Percentiles rank a stretch among this genome's conserved stretches.
phyloP scores from a whole-genome alignment of 108 stramenopile species.

The Conticribra guillardii region DNA sequence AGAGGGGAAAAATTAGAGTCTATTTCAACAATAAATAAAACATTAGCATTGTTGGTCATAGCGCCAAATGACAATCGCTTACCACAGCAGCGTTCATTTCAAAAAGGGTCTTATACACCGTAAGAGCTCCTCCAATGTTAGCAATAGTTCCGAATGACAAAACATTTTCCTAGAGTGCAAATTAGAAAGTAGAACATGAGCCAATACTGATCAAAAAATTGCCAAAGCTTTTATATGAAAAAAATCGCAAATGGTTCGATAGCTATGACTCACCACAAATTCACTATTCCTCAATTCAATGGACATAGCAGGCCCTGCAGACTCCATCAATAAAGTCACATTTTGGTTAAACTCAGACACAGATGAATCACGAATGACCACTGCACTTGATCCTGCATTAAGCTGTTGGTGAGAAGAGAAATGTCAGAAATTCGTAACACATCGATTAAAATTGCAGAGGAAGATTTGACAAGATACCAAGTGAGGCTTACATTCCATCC shows the following conservation, averaged over 20 bases:
- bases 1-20: background rate
- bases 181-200: background rate
- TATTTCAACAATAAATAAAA: background rate
- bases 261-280: conserved; percentile 12
- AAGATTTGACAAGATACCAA: too few species aligned
- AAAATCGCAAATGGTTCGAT: background rate
- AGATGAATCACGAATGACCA: conserved; percentile 24
- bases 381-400: conserved; percentile 27
- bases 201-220: background rate
- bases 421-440: background rate
- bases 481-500: conserved; percentile 30
- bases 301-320: conserved; percentile 33
- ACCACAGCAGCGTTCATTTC: conserved; percentile 22
- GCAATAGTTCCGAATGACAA: conserved; percentile 24
- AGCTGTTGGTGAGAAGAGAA: background rate
- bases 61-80: background rate
- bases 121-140: conserved; percentile 40
- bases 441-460: background rate
- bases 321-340: conserved; percentile 1
- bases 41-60: background rate
- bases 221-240: background rate
- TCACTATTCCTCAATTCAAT: conserved; percentile 26
- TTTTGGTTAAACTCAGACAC: background rate
- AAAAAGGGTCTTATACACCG: conserved; percentile 31
- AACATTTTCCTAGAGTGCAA: conserved; percentile 9